These are phyloP conservation scores for Ilyonectria destructans DNA, from an alignment of 2,329 filamentous ascomycete genomes.

Conservation along the genomic window DNA sequence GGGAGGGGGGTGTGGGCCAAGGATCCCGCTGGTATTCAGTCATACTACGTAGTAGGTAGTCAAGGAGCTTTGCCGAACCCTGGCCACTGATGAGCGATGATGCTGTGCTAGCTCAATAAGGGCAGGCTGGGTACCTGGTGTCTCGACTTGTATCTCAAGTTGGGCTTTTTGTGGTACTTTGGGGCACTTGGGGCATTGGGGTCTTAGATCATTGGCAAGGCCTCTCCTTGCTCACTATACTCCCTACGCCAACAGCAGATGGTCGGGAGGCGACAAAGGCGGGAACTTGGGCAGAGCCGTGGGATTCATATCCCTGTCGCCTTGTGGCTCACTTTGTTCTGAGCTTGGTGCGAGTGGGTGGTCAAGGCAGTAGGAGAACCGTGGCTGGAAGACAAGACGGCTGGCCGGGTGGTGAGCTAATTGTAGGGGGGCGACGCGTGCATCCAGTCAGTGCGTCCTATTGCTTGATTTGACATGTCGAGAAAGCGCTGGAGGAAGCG, in stretches of 20 bases:
- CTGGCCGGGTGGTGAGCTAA: slow-evolving; percentile 31
- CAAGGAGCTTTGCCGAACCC: slow-evolving; percentile 15
- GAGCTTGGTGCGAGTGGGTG: slow-evolving; percentile 39
- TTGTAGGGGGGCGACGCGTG: slow-evolving; percentile 37
- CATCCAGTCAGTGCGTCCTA: slow-evolving; percentile 24
- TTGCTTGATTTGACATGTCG: slow-evolving; percentile 4
- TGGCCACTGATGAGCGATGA: slow-evolving; percentile 5
- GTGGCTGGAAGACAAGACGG: slow-evolving; percentile 31
- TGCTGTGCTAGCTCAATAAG: slow-evolving; percentile 23
- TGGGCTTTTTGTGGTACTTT: neutral
- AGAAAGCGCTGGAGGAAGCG: neutral
- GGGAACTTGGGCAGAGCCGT: slow-evolving; percentile 43
- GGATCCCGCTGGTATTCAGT: neutral
- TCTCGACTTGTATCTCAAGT: slow-evolving; percentile 5
- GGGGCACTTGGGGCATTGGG: neutral
- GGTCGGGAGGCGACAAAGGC: slow-evolving; percentile 35
- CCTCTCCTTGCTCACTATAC: slow-evolving; percentile 2
- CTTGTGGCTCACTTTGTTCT: slow-evolving; percentile 40
- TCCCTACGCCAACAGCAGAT: slow-evolving; percentile 32
- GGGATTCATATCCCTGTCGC: slow-evolving; percentile 49
- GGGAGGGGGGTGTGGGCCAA: slow-evolving; percentile 9
- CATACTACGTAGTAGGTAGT: neutral
- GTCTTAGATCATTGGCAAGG: slow-evolving; percentile 10
- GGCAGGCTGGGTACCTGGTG: neutral
- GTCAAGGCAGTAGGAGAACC: slow-evolving; percentile 38